These are phyloP conservation scores for Pseudogymnoascus verrucosus DNA, from an alignment of 2,329 filamentous ascomycete genomes.

Conservation along the genomic window DNA sequence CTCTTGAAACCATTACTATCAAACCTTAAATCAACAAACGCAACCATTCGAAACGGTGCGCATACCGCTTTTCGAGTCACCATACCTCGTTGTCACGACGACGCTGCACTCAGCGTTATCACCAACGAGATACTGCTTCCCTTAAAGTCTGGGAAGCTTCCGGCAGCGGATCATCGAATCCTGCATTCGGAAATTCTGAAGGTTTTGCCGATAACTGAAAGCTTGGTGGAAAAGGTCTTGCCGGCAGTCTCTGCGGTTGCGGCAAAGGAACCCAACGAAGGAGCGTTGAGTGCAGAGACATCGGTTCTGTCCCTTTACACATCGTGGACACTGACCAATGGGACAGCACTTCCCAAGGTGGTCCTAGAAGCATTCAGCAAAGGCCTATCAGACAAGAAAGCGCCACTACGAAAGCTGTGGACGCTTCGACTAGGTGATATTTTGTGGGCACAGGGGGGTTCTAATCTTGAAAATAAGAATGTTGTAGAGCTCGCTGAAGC, in stretches of 20 bases:
- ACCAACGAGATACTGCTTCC: conserved; percentile 71
- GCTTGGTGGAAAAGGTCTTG: conserved; percentile 59
- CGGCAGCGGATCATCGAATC: conserved; percentile 75
- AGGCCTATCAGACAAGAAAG: conserved; percentile 78
- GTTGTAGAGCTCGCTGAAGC: conserved; percentile 45
- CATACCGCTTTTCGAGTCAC: conserved; percentile 65
- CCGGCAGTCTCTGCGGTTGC: conserved; percentile 60
- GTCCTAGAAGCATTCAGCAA: conserved; percentile 67
- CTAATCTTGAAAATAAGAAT: conserved; percentile 39
- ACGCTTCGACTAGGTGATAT: conserved; percentile 64
- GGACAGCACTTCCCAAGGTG: conserved; percentile 54
- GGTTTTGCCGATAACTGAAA: conserved; percentile 50
- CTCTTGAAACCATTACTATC: conserved; percentile 82
- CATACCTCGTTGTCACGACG: conserved; percentile 52
- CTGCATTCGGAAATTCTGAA: conserved; percentile 75
- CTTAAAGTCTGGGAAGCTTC: conserved; percentile 74
- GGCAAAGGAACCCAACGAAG: conserved; percentile 82
- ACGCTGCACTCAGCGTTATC: conserved; percentile 54
- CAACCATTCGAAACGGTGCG: conserved; percentile 66
- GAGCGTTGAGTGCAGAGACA: conserved; percentile 69
- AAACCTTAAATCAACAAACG: conserved; percentile 85
- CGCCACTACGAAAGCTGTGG: conserved; percentile 72
- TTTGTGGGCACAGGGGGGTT: conserved; percentile 49
- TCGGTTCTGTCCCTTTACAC: conserved; percentile 60
- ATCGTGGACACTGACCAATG: conserved; percentile 52